These are phyloP conservation scores for Boletus tomentosulus DNA, from an alignment of 768 basidiomycete genomes.

Conservation along the genomic window DNA sequence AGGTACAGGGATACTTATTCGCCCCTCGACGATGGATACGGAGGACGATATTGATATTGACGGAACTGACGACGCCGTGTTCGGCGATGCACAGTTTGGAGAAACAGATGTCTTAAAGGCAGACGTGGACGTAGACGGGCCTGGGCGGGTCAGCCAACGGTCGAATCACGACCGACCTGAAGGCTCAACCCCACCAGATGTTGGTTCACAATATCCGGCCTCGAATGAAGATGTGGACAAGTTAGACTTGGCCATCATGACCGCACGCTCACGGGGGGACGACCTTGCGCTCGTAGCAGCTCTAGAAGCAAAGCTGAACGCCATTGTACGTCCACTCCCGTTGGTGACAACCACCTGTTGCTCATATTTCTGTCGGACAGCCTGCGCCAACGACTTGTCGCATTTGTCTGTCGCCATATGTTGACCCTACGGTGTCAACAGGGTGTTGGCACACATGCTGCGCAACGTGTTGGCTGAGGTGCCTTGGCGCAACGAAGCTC, in stretches of 20 bases:
- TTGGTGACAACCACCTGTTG: slow-evolving; percentile 26
- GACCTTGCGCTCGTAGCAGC: slow-evolving; percentile 46
- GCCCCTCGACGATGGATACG: slow-evolving; percentile 54
- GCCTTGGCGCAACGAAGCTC: slow-evolving; percentile 74
- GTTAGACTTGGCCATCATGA: slow-evolving; percentile 45
- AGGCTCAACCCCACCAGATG: neutral
- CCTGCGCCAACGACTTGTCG: slow-evolving; percentile 47
- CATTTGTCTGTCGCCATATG: slow-evolving; percentile 75
- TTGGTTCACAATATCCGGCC: neutral
- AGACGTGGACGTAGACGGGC: slow-evolving; percentile 24
- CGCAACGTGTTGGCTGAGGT: slow-evolving; percentile 79
- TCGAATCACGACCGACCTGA: slow-evolving; percentile 33
- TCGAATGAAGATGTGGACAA: slow-evolving; percentile 38
- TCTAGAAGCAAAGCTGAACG: slow-evolving; percentile 57
- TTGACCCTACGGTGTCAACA: slow-evolving; percentile 74
- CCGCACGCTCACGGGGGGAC: slow-evolving; percentile 48
- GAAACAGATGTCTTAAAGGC: slow-evolving; percentile 58
- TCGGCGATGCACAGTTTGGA: slow-evolving; percentile 71
- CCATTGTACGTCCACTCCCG: slow-evolving; percentile 48
- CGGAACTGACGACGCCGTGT: slow-evolving; percentile 65
- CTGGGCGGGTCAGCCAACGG: neutral
- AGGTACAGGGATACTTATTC: slow-evolving; percentile 70
- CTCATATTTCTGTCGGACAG: slow-evolving; percentile 7
- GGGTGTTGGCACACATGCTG: slow-evolving; percentile 90
- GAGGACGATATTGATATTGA: slow-evolving; percentile 82